These are phyloP conservation scores for Candida dajiaensis DNA, from an alignment of 805 yeast species.

Conservation along the genomic window DNA sequence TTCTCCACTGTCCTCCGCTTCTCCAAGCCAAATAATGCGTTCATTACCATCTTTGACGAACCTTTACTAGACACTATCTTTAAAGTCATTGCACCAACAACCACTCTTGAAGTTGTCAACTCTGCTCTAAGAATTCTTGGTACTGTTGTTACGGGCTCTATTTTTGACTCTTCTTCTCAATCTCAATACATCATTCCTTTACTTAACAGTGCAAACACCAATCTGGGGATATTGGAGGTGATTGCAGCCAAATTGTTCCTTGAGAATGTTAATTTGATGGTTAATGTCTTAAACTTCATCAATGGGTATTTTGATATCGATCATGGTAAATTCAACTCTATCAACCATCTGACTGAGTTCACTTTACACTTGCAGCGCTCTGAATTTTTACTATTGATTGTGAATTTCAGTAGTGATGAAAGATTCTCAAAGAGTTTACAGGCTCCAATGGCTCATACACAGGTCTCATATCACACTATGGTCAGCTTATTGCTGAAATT, in stretches of 20 bases:
- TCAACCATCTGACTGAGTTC: conserved; percentile 32
- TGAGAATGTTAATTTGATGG: conserved; percentile 20
- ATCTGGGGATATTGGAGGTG: conserved; percentile 11
- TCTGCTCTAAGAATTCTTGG: conserved; percentile 36
- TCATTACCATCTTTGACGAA: conserved; percentile 33
- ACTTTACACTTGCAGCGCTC: conserved; percentile 42
- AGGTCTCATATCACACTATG: conserved; percentile 6
- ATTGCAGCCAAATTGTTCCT: conserved; percentile 14
- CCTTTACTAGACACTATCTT: conserved; percentile 35
- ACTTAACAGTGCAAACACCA: conserved; percentile 14
- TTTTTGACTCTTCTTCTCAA: conserved; percentile 14
- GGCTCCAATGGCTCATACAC: conserved; percentile 10
- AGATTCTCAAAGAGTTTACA: conserved; percentile 8
- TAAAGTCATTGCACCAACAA: conserved; percentile 34
- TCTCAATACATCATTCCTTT: conserved; percentile 13
- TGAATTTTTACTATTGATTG: conserved; percentile 39
- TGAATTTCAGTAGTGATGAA: conserved; percentile 33
- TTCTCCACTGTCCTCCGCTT: conserved; percentile 46
- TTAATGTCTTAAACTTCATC: conserved; percentile 16
- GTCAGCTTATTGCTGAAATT: conserved; percentile 11
- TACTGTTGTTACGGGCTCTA: conserved; percentile 16
- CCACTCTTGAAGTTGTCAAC: conserved; percentile 32
- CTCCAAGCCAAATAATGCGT: conserved; percentile 34
- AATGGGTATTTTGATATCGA: conserved; percentile 16
- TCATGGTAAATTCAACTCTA: conserved; percentile 16